Base-by-base conservation (phyloP, 805 yeast genomes). In the Candida loeiensis region DNA sequence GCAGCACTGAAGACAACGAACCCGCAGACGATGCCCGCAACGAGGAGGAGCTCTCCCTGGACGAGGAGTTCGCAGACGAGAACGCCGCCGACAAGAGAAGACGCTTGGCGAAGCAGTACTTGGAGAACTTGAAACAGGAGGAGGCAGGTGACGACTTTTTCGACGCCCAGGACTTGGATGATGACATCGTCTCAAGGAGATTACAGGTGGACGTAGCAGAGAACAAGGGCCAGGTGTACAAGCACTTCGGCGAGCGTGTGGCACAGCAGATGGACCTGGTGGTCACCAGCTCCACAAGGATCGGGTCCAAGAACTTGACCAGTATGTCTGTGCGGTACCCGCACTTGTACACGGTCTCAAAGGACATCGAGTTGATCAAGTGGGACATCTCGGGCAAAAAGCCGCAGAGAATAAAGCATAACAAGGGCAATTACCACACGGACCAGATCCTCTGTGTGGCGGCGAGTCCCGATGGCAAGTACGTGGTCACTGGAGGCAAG, bases 1-100 rank as follows among this genome's bases (percentile, higher is more conserved):
- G 37, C 21, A 48, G 38, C 18, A 17, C 39, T 6, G 49, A 37
- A 8, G 39, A 39, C 8, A 34, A 33, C 19, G 65, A 35, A 9
- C 54, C 59, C 1, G 50, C 46, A 20, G 62, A 53, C 9, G 61
- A 58, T 14, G 56, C 38, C 4, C 69, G 61, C 16, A 74, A 68
- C 28, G 69, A 65, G n/a, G 59, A 56, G 8, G 63, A 56, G 24
- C 46, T 75, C 16, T 77, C 75, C 12, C 79, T 84, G 11, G 91
- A 83, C 22, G 93, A 82, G 49, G 95, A 83, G 50, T 78, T 80
- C 48, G 78, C 69, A 12, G 73, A 71, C 13, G 98, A 91, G 61
- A 77, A 79, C 35, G 95, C 90, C 6, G 95, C 96, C 0, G 99
- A 93, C 55, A 89, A 87, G 63, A 79, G 99, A 63, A 78, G 99